Base-by-base conservation (phyloP, 164 flowering plant genomes). In the Liquidambar formosana region DNA sequence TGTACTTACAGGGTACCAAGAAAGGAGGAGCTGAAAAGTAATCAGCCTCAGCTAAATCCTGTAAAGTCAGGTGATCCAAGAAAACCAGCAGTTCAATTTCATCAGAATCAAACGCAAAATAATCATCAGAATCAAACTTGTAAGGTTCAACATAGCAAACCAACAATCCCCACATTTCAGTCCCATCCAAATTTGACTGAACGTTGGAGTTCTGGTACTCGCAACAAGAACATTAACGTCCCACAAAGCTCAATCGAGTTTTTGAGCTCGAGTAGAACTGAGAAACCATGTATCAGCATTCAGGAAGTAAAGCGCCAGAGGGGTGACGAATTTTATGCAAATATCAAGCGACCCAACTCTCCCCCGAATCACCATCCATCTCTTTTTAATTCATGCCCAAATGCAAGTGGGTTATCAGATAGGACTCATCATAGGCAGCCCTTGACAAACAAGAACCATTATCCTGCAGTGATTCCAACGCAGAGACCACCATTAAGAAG, bases 381-480 rank as follows among this genome's bases (percentile, higher is more conserved):
- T n/a, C n/a, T n/a, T n/a, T n/a, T n/a, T 33, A 33, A 6, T 33
- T 33, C 41, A 33, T 2, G 6, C 41, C 41, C 41, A 33, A 33
- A 33, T 33, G 54, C 60, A 45, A 51, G 65, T 65, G 54, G 13
- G 33, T 44, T 60, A 22, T 19, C 71, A 45, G 69, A 59, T 25
- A 41, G 54, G 44, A 19, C 43, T 25, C 19, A 25, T 54, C 49
- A 63, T 43, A 75, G 78, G 16, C 65, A 72, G 63, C 80, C 80
- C 59, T 53, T 74, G 61, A 28, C 68, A 57, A 72, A 14, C 27
- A 57, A 57, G 57, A 79, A 79, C 57, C 38, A 61, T 19, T 18
- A 10, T 58, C 65, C 48, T 59, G 64, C 71, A 41, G 45, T 23
- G 46, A 61, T 49, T 26, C 67, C 63, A 38, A n/a, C 54, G n/a